These are phyloP conservation scores for Fusarium brachygibbosum DNA, from an alignment of 2,329 filamentous ascomycete species.

Conservation along the genomic window DNA sequence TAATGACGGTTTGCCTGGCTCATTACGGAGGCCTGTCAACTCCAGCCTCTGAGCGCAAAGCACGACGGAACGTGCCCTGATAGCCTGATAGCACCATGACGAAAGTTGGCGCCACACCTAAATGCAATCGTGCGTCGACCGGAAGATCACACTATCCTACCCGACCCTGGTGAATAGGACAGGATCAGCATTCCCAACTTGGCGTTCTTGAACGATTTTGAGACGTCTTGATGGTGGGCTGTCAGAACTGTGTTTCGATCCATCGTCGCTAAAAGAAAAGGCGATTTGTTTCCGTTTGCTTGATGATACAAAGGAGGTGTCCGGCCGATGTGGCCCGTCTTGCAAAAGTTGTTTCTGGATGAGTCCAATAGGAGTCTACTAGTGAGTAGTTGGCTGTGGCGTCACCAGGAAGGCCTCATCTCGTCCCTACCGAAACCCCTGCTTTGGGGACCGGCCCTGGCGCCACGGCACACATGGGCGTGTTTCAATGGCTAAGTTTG, in stretches of 20 bases:
- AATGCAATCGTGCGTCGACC: slow-evolving; percentile 31
- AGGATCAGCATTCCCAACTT: slow-evolving; percentile 13
- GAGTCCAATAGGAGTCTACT: slow-evolving; percentile 15
- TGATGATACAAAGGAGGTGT: slow-evolving; percentile 20
- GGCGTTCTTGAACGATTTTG: slow-evolving; percentile 19
- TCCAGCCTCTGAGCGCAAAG: slow-evolving; percentile 39
- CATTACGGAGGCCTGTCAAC: slow-evolving; percentile 14
- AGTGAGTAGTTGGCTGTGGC: slow-evolving; percentile 29
- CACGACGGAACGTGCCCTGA: slow-evolving; percentile 38
- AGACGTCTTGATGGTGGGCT: slow-evolving; percentile 27
- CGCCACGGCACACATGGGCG: slow-evolving; percentile 34
- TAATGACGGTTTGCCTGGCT: slow-evolving; percentile 26
- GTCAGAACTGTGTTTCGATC: slow-evolving; percentile 6
- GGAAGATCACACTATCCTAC: slow-evolving; percentile 20
- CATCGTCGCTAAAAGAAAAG: slow-evolving; percentile 5
- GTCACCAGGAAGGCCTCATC: slow-evolving; percentile 18
- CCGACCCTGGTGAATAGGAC: slow-evolving; percentile 23
- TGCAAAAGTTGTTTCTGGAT: slow-evolving; percentile 6
- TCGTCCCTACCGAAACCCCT: slow-evolving; percentile 13
- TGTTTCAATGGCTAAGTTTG: slow-evolving; percentile 34
- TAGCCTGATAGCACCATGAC: slow-evolving; percentile 34
- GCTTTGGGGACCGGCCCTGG: slow-evolving; percentile 18
- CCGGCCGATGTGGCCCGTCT: slow-evolving; percentile 24
- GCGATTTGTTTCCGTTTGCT: slow-evolving; percentile 22
- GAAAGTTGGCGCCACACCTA: slow-evolving; percentile 38